Conservation (phyloP, 441 rosid species). For the Geranium incanum region DNA sequence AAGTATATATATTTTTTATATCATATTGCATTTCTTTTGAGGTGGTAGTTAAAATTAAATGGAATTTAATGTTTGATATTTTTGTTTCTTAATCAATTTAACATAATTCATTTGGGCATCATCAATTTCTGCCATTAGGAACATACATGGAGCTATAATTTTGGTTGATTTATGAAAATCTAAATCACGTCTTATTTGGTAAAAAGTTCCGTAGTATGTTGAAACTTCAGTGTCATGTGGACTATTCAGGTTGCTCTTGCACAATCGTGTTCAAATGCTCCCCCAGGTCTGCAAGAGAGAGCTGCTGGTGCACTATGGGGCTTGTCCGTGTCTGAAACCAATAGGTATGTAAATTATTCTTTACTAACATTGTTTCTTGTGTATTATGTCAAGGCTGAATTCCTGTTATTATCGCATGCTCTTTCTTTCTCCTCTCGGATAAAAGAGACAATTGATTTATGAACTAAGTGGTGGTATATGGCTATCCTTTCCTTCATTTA, state of each 20-base stretch:
- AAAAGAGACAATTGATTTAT: too few relatives aligned
- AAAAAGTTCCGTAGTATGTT: conserved; percentile 10
- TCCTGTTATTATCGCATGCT: background rate
- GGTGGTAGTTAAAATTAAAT: background rate
- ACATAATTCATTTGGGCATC: background rate
- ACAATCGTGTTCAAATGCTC: conserved; percentile 75
- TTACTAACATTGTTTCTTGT: background rate
- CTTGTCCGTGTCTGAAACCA: conserved; percentile 89
- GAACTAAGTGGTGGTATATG: too few relatives aligned
- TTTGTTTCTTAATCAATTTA: background rate
- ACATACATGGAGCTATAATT: background rate
- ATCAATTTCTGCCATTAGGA: background rate
- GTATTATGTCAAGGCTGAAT: background rate
- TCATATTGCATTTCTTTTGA: background rate
- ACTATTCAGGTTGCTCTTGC: conserved; percentile 72
- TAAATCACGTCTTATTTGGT: conserved; percentile 8
- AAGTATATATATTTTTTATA: too few relatives aligned
- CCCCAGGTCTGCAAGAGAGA: conserved; percentile 96
- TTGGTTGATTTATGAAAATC: background rate
- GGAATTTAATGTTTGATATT: background rate
- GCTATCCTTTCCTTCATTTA: too few relatives aligned
- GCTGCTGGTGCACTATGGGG: conserved; percentile 99
- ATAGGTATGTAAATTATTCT: conserved; percentile 42
- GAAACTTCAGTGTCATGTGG: conserved; percentile 21
- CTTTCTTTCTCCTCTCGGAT: background rate